Evolutionary conservation across 1,139 yeast genomes (phyloP), one percentile per base, ranked within the genome.

Genomic region (Saccharomyces hybrid): DNA sequence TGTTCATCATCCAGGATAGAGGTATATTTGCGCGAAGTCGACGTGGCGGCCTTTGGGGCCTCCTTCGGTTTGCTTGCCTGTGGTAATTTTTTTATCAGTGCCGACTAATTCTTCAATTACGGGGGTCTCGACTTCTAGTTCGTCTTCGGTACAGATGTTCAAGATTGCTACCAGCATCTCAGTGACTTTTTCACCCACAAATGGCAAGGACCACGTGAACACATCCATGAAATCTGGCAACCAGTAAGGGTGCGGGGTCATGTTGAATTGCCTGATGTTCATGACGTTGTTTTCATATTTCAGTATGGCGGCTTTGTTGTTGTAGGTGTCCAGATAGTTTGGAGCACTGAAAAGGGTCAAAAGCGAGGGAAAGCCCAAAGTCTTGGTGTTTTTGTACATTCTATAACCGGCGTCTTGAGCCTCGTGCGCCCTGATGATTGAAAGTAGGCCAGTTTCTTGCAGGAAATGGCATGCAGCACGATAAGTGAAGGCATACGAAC

Each of bases 391-490:
- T 62, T 86, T 86, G 73, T 93, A 93, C 87, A 95, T 93, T 69
- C 97, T 77, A 73, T 90, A 93, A 28, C 99, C 99, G 14, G 95
- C 95, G 71, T 93, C 97, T 71, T 93, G 99, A 1, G 98, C 98
- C 72, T 93, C 98, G 70, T 93, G 99, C 1, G 98, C 99, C 58
- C 99, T 78, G 52, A 93, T 90, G 46, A 93, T 82, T 11, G 93
- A 86, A 50, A 93, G 74, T 51, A 93, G 74, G 31, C 89, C 88
- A 48, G 91, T 93, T 57, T 84, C 77, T 64, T 87, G 88, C 65
- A 93, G 75, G 63, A 93, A 93, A 52, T 80, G 81, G 64, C 96
- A 87, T 1, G 88, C 82, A 0, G 98, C 98, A 55, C 80, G 80
- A 69, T 87, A 93, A 1, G 97, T 84, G 70, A 82, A 93, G 52